These are phyloP conservation scores for Russula sp. DNA, from an alignment of 768 basidiomycete genomes.

Conservation along the genomic window DNA sequence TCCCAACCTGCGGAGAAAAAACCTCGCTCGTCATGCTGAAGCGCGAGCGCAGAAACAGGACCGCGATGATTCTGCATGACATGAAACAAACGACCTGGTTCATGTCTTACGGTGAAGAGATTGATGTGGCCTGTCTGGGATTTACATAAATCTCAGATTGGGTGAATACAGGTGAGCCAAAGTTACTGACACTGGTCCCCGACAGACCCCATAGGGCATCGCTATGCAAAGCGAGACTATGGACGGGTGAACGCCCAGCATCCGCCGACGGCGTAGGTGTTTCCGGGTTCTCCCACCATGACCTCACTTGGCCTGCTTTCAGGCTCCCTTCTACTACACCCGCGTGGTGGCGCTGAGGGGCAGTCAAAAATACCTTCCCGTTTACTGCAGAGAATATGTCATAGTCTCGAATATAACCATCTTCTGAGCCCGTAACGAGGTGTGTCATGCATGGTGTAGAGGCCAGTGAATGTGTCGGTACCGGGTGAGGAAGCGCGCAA, in stretches of 20 bases:
- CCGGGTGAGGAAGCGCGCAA: conserved; percentile 84
- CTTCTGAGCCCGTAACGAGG: conserved; percentile 84
- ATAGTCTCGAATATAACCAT: conserved; percentile 90
- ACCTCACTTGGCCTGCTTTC: conserved; percentile 79
- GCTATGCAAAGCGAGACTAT: conserved; percentile 85
- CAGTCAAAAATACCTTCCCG: conserved; percentile 77
- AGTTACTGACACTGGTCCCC: conserved; percentile 62
- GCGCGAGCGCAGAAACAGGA: conserved; percentile 76
- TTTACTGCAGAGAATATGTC: conserved; percentile 87
- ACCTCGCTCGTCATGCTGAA: conserved; percentile 76
- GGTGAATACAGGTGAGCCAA: conserved; percentile 27
- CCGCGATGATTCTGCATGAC: conserved; percentile 69
- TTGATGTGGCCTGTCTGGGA: conserved; percentile 82
- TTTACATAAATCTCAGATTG: conserved; percentile 7
- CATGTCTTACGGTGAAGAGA: conserved; percentile 87
- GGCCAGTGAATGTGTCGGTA: conserved; percentile 82
- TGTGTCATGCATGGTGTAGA: conserved; percentile 82
- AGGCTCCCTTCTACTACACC: conserved; percentile 88
- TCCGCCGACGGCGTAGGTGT: conserved; percentile 6
- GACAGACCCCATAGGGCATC: conserved; percentile 91
- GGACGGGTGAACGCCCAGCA: conserved; percentile 55
- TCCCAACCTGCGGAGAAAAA: conserved; percentile 95
- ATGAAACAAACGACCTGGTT: conserved; percentile 73
- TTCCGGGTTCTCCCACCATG: conserved; percentile 84
- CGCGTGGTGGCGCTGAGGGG: conserved; percentile 82